phyloP scores from a whole-genome alignment of 441 rosid genomes.

The Erodium texanum region DNA sequence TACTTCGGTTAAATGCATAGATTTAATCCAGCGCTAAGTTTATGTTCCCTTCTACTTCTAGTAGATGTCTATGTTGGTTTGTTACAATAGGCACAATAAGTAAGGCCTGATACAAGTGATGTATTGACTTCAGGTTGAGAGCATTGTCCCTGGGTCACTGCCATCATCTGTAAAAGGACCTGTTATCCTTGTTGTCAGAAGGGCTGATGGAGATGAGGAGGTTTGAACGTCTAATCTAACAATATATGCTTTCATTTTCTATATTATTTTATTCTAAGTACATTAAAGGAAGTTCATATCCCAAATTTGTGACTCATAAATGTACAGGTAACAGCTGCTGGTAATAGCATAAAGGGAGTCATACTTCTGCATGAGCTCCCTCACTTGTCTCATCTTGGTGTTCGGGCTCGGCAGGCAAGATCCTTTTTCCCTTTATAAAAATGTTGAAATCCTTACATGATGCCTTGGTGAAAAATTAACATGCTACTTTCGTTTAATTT shows the following conservation, averaged over 20 bases:
- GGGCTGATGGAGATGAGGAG: conserved; percentile 99
- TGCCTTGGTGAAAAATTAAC: conserved; percentile 8
- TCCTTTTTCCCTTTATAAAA: conserved; percentile 2
- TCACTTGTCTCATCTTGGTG: conserved; percentile 98
- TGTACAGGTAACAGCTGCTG: conserved; percentile 73
- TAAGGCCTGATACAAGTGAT: background rate
- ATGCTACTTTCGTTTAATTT: conserved; percentile 11
- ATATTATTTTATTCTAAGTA: background rate
- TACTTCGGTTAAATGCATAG: background rate
- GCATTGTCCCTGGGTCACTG: conserved; percentile 67
- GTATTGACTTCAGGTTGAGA: conserved; percentile 53
- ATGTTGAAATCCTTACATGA: conserved; percentile 4
- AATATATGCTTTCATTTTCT: conserved; percentile 3
- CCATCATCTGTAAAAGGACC: conserved; percentile 60
- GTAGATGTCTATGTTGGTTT: too few relatives aligned
- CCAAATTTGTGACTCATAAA: background rate
- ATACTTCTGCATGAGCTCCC: conserved; percentile 89
- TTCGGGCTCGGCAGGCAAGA: conserved; percentile 89
- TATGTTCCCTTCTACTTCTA: background rate
- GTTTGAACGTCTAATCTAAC: conserved; percentile 27
- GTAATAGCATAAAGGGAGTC: conserved; percentile 64
- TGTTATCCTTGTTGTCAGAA: conserved; percentile 66
- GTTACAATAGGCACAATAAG: background rate
- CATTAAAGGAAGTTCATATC: background rate
- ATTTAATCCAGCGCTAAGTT: background rate